Conservation (phyloP, 2,329 filamentous ascomycete genomes). For the Coniosporium tulheliwenetii region DNA sequence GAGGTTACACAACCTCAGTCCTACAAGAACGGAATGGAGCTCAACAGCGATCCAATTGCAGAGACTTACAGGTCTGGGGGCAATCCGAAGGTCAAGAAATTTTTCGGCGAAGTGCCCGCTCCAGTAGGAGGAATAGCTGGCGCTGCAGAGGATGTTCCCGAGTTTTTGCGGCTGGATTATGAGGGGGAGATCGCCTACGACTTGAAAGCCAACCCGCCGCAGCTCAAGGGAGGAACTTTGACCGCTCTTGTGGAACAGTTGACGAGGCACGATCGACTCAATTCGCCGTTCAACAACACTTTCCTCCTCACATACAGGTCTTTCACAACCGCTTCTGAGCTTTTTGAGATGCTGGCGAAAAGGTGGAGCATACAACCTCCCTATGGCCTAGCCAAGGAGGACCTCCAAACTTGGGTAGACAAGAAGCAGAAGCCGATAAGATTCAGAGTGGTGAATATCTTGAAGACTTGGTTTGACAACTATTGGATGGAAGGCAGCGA, state of each 20-base stretch:
- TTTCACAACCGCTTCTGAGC: slow-evolving; percentile 76
- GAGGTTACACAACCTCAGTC: slow-evolving; percentile 46
- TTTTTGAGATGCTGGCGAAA: slow-evolving; percentile 85
- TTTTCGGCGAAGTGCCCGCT: slow-evolving; percentile 34
- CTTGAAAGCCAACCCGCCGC: slow-evolving; percentile 56
- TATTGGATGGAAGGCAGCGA: slow-evolving; percentile 97
- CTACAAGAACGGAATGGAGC: slow-evolving; percentile 40
- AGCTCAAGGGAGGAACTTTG: slow-evolving; percentile 78
- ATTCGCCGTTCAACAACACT: slow-evolving; percentile 92
- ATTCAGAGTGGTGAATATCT: slow-evolving; percentile 90
- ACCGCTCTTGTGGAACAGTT: slow-evolving; percentile 85
- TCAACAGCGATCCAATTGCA: slow-evolving; percentile 3
- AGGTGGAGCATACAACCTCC: slow-evolving; percentile 88
- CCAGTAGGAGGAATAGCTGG: slow-evolving; percentile 13
- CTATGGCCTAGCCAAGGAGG: slow-evolving; percentile 55
- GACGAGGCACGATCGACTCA: slow-evolving; percentile 87
- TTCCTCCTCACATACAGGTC: slow-evolving; percentile 95
- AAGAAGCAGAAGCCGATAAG: slow-evolving; percentile 92
- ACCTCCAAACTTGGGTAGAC: slow-evolving; percentile 80
- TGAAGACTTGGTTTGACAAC: slow-evolving; percentile 96
- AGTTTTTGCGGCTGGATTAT: slow-evolving; percentile 72
- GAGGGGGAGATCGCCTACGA: slow-evolving; percentile 87
- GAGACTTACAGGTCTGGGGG: slow-evolving; percentile 23
- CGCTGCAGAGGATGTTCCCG: slow-evolving; percentile 59
- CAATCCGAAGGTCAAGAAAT: slow-evolving; percentile 32